Evolutionary conservation across 106 monocot genomes (phyloP).

Genomic region (Dendrobium huoshanense): DNA sequence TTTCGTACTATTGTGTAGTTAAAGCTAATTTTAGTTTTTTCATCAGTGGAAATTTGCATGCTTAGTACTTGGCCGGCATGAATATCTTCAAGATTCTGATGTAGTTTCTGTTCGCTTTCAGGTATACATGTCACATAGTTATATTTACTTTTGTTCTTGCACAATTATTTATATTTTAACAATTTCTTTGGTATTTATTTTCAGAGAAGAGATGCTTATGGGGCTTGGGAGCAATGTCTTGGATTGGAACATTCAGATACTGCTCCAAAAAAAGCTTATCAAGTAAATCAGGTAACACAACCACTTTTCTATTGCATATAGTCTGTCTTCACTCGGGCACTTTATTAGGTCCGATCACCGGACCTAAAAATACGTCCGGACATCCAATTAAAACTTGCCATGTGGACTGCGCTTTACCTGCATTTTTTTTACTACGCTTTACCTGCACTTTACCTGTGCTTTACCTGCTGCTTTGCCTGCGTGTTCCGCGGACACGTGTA

Average conservation of each 20-base stretch:
- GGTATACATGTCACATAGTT: slow-evolving; percentile 21
- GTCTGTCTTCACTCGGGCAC: too few relatives aligned
- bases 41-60: slow-evolving; percentile 95
- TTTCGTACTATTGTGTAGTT: too few relatives aligned
- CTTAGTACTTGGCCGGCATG: slow-evolving; percentile 76
- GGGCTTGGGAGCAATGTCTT: slow-evolving; percentile 97
- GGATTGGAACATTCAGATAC: slow-evolving; percentile 94
- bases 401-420: too few relatives aligned
- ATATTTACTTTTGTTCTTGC: neutral
- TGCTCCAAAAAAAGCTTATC: slow-evolving; percentile 69
- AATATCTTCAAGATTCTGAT: slow-evolving; percentile 90
- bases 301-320: too few relatives aligned
- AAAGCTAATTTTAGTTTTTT: neutral
- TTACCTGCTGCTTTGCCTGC: too few relatives aligned
- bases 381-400: too few relatives aligned
- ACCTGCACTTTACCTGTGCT: too few relatives aligned
- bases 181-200: neutral
- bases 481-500: too few relatives aligned
- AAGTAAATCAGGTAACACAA: slow-evolving; percentile 23
- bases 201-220: slow-evolving; percentile 59
- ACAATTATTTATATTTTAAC: neutral
- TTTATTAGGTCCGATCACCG: too few relatives aligned
- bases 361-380: too few relatives aligned
- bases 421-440: too few relatives aligned
- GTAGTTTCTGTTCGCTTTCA: slow-evolving; percentile 67